Evolutionary conservation across 495 filamentous ascomycete species (phyloP).

Genomic region (Amphirosellinia nigrospora): DNA sequence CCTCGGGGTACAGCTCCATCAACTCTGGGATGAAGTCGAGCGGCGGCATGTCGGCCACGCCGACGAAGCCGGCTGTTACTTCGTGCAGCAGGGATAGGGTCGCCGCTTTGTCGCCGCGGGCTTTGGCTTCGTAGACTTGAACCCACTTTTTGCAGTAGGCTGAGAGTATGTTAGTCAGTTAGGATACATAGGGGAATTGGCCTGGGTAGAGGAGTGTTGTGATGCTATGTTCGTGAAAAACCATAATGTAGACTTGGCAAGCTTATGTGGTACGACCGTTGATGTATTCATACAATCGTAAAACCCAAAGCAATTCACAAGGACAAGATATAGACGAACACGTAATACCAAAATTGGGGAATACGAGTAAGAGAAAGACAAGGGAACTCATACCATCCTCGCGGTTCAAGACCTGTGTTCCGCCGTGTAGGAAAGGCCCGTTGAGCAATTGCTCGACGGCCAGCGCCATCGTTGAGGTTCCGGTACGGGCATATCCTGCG

Average conservation of each 20-base stretch:
- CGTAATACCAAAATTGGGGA: background rate
- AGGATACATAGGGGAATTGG: too few species aligned
- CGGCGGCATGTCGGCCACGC: slow-evolving; percentile 32
- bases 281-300: too few species aligned
- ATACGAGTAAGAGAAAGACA: background rate
- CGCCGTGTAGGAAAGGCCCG: slow-evolving; percentile 38
- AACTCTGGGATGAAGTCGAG: slow-evolving; percentile 36
- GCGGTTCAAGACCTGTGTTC: slow-evolving; percentile 31
- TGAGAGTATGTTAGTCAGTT: slow-evolving; percentile 16
- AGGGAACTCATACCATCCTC: slow-evolving; percentile 27
- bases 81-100: slow-evolving; percentile 25
- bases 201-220: too few species aligned
- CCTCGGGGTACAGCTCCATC: slow-evolving; percentile 37
- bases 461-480: slow-evolving; percentile 52
- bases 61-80: slow-evolving; percentile 34
- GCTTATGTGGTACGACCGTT: too few species aligned
- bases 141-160: slow-evolving; percentile 33
- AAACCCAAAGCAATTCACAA: too few species aligned
- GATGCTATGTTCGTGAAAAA: too few species aligned
- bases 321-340: background rate
- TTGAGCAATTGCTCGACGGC: slow-evolving; percentile 49
- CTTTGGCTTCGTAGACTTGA: slow-evolving; percentile 24
- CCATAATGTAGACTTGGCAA: background rate
- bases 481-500: slow-evolving; percentile 53
- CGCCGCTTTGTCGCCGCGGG: slow-evolving; percentile 16